Evolutionary conservation across 352 stramenopile genomes (phyloP).

Genomic region (Globisporangium acanthophoron): DNA sequence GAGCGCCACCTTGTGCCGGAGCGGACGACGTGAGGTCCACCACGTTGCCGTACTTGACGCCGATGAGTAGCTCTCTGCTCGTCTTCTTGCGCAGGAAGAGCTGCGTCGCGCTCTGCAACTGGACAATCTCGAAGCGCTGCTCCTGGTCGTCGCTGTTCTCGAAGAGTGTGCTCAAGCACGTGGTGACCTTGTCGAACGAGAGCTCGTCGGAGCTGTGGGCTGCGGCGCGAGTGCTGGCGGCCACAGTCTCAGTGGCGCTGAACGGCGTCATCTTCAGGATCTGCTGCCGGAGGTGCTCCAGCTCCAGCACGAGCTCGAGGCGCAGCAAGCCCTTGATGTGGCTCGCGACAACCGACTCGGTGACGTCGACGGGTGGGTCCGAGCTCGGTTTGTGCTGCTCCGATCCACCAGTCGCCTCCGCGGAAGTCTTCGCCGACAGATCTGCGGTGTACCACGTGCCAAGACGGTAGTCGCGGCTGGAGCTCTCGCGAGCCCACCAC

Average conservation of each 20-base stretch:
- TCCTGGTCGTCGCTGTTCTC: constrained; percentile 24
- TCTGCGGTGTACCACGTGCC: constrained; percentile 72
- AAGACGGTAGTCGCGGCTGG: constrained; percentile 61
- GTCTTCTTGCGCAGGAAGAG: constrained; percentile 47
- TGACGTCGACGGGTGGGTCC: constrained; percentile 1
- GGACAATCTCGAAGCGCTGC: constrained; percentile 40
- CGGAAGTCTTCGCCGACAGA: constrained; percentile 12
- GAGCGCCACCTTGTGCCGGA: not conserved
- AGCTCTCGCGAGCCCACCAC: constrained; percentile 82
- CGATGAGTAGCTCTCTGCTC: constrained; percentile 40
- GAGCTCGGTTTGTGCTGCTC: too few relatives aligned
- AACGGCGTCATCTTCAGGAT: constrained; percentile 34
- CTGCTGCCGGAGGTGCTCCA: constrained; percentile 65
- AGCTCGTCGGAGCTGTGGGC: constrained; percentile 4
- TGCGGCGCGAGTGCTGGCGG: not conserved
- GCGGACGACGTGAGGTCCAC: constrained; percentile 12
- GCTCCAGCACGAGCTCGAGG: constrained; percentile 41
- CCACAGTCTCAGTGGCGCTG: constrained; percentile 18
- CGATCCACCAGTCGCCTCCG: not conserved
- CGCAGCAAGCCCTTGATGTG: constrained; percentile 39
- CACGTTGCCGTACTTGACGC: constrained; percentile 28
- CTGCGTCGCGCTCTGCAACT: constrained; percentile 22
- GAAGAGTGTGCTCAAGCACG: constrained; percentile 29
- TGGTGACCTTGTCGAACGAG: constrained; percentile 24
- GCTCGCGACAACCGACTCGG: constrained; percentile 11